Percentiles rank a stretch among this genome's conserved stretches.
Conservation (phyloP, 2,329 filamentous ascomycete genomes). For the Talaromyces verruculosus region DNA sequence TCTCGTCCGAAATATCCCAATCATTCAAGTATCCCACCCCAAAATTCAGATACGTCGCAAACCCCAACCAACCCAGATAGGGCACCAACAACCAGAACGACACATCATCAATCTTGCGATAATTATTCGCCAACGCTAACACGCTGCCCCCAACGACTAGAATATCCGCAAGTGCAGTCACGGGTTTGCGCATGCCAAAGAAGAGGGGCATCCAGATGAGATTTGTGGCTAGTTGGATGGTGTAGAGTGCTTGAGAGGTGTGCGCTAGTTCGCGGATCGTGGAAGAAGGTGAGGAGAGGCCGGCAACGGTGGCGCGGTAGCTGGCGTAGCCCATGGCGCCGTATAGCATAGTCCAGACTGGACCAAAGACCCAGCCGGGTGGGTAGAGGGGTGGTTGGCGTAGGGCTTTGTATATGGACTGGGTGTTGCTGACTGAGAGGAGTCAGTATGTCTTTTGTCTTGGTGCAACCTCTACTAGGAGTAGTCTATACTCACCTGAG, state of each 20-base stretch:
- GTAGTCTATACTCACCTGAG: conserved; percentile 24
- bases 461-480: neutral
- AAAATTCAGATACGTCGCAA: conserved; percentile 80
- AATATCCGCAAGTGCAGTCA: conserved; percentile 74
- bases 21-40: conserved; percentile 67
- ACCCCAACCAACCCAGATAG: conserved; percentile 82
- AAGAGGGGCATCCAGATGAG: conserved; percentile 91
- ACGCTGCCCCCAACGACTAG: conserved; percentile 69
- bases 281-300: conserved; percentile 59
- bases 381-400: conserved; percentile 55
- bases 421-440: conserved; percentile 32
- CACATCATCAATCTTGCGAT: conserved; percentile 69
- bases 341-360: conserved; percentile 61
- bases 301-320: conserved; percentile 69
- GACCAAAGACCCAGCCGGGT: conserved; percentile 59
- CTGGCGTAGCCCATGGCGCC: conserved; percentile 83
- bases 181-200: conserved; percentile 72
- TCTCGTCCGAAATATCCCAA: conserved; percentile 56
- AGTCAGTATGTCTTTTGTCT: neutral
- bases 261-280: conserved; percentile 60
- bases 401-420: conserved; percentile 39
- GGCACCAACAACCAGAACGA: conserved; percentile 75
- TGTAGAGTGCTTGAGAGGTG: conserved; percentile 76
- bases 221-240: conserved; percentile 81
- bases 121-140: conserved; percentile 71